Conservation (phyloP, 805 yeast species). For the Zygosaccharomyces kombuchaensis region DNA sequence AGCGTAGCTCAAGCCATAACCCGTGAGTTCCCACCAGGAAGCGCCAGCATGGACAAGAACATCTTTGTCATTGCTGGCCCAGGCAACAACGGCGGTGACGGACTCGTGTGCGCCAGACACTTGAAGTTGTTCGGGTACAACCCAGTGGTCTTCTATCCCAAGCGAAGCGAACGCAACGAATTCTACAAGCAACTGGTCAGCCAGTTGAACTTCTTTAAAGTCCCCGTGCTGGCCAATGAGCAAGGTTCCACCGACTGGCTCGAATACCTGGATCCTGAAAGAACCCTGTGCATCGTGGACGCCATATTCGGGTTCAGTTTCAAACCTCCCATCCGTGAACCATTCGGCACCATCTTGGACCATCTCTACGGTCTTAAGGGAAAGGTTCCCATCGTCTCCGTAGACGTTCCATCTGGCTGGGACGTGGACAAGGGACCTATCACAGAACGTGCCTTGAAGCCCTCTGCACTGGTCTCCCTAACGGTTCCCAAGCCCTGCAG, state of each 20-base stretch:
- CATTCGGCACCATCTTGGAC: slow-evolving; percentile 53
- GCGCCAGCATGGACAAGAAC: slow-evolving; percentile 36
- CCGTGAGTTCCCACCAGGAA: slow-evolving; percentile 50
- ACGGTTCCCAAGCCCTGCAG: slow-evolving; percentile 96
- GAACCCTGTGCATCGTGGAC: slow-evolving; percentile 59
- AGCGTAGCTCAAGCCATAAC: slow-evolving; percentile 87
- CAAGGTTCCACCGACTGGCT: slow-evolving; percentile 27
- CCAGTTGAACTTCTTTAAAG: slow-evolving; percentile 63
- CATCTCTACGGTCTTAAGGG: slow-evolving; percentile 36
- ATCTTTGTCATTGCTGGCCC: slow-evolving; percentile 85
- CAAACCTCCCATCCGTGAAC: slow-evolving; percentile 79
- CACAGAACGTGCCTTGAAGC: slow-evolving; percentile 43
- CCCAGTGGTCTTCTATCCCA: slow-evolving; percentile 80
- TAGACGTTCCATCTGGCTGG: slow-evolving; percentile 97
- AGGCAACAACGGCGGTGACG: slow-evolving; percentile 96
- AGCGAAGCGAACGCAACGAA: slow-evolving; percentile 47
- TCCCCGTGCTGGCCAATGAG: slow-evolving; percentile 49
- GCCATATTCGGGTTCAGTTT: slow-evolving; percentile 92
- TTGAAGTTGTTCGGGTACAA: slow-evolving; percentile 71
- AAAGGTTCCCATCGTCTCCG: slow-evolving; percentile 60
- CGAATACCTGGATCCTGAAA: slow-evolving; percentile 27
- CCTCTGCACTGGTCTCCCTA: slow-evolving; percentile 68
- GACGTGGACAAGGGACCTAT: slow-evolving; percentile 85
- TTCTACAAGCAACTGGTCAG: slow-evolving; percentile 56
- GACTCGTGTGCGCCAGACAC: slow-evolving; percentile 92